A percentile compares a stretch with the other conserved stretches of the same genome.
These are phyloP conservation scores for Dalbergia cochinchinensis DNA, from an alignment of 306 rosid genomes.

Conservation along the genomic window DNA sequence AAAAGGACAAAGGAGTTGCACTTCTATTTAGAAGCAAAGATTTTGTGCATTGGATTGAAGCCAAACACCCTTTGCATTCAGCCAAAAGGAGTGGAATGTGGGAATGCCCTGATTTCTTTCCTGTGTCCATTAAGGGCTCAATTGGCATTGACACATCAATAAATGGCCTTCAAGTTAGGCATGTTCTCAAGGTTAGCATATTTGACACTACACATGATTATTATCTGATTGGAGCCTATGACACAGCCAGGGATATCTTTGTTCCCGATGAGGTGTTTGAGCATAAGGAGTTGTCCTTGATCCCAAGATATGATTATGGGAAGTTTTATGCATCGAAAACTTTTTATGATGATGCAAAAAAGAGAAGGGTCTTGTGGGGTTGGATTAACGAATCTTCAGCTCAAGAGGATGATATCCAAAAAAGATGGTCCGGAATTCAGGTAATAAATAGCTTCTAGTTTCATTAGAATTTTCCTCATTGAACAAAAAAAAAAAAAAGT, in stretches of 20 bases:
- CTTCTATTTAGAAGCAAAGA: slow-evolving; percentile 57
- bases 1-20: slow-evolving; percentile 43
- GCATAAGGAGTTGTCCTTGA: neutral
- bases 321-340: slow-evolving; percentile 68
- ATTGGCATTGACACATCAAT: slow-evolving; percentile 39
- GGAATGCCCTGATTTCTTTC: slow-evolving; percentile 70
- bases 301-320: slow-evolving; percentile 58
- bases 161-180: slow-evolving; percentile 38
- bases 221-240: slow-evolving; percentile 56
- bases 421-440: slow-evolving; percentile 78
- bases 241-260: slow-evolving; percentile 46
- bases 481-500: too few relatives aligned
- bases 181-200: slow-evolving; percentile 65
- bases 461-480: neutral
- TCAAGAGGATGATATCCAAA: slow-evolving; percentile 42
- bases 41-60: slow-evolving; percentile 52
- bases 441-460: slow-evolving; percentile 35
- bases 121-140: slow-evolving; percentile 44
- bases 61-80: slow-evolving; percentile 49
- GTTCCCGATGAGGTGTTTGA: slow-evolving; percentile 46
- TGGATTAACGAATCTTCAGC: slow-evolving; percentile 55
- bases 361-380: slow-evolving; percentile 63
- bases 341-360: slow-evolving; percentile 54
- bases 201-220: slow-evolving; percentile 34
- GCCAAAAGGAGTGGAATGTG: slow-evolving; percentile 50